phyloP scores from a whole-genome alignment of 345 rosid species.

The Raphanus sativus region DNA sequence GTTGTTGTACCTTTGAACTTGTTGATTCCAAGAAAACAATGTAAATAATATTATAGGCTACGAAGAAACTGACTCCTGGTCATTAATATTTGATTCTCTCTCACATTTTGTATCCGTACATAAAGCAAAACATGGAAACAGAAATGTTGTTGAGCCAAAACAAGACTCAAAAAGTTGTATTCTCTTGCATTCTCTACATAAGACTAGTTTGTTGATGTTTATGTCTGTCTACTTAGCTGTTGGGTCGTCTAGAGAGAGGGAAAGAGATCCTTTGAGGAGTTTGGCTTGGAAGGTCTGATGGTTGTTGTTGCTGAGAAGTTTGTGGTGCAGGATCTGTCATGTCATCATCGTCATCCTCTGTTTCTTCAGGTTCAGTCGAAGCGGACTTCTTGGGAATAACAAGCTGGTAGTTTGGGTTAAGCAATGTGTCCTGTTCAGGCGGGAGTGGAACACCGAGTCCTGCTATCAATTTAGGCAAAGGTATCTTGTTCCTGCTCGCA shows the following conservation, averaged over 20 bases:
- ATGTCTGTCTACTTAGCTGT: background rate
- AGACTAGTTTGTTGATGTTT: background rate
- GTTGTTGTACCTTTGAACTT: background rate
- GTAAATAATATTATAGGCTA: background rate
- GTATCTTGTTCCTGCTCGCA: constrained; percentile 76
- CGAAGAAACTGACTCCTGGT: background rate
- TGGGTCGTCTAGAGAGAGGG: constrained; percentile 46
- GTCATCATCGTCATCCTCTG: constrained; percentile 78
- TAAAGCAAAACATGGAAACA: background rate
- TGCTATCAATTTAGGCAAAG: constrained; percentile 69
- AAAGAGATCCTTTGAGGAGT: constrained; percentile 71
- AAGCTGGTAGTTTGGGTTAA: constrained; percentile 79
- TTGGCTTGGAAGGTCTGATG: constrained; percentile 44
- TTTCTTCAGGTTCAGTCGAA: constrained; percentile 61
- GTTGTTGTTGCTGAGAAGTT: constrained; percentile 51
- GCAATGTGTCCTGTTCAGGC: constrained; percentile 74
- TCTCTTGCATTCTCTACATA: background rate
- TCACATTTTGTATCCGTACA: background rate
- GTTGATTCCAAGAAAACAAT: constrained; percentile 7
- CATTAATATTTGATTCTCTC: background rate
- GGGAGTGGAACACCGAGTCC: constrained; percentile 81
- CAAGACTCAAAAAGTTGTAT: background rate
- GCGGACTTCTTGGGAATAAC: constrained; percentile 58
- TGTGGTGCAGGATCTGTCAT: constrained; percentile 47
- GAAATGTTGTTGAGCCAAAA: background rate